Base-by-base conservation (phyloP, 1,284 basidiomycete genomes). In the Entoloma clypeatum region DNA sequence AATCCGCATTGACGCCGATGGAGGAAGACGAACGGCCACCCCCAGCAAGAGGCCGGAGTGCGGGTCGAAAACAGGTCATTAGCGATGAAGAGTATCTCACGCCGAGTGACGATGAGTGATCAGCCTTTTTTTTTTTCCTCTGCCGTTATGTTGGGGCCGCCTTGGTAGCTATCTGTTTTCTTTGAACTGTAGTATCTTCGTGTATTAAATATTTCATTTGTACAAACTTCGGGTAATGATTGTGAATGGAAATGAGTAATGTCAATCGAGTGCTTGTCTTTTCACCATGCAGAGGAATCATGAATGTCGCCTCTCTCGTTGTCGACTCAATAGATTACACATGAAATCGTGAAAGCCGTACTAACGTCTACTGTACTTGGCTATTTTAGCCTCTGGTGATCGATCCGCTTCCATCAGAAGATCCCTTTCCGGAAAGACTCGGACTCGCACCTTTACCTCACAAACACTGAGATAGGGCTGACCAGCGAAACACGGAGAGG, bases 11-110 rank as follows among this genome's bases (percentile, higher is more conserved):
- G 47, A 85, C 81, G 10, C 81, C 81, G 1, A 80, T 83, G 77
- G 85, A 86, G 32, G 85, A 87, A 40, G 84, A 86, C 47, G 82
- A 85, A 30, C 75, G 75, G 14, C 72, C 72, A 30, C 71, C 73
- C 23, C 71, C 75, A 6, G 61, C 59, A 32, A 67, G 74, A 25
- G 68, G 71, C 51, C 71, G 76, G 57, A 72, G 71, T 55, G 63
- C 65, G 8, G 70, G 74, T 29, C 68, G 82, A 47, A 85, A 80
- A 58, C 79, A 80, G 60, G 74, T 88, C 41, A 63, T 86, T 60
- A 87, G 84, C 52, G 85, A 88, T 53, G 85, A 87, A 47, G 86
- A 86, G 60, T 81, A 79, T 54, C 60, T 80, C 49, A 81, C 77
- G 16, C 75, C 74, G 24, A 79, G 74, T 47, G 77, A 79, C 41